Evolutionary conservation across 495 filamentous ascomycete species (phyloP).

Genomic region (Staphylotrichum longicolle): DNA sequence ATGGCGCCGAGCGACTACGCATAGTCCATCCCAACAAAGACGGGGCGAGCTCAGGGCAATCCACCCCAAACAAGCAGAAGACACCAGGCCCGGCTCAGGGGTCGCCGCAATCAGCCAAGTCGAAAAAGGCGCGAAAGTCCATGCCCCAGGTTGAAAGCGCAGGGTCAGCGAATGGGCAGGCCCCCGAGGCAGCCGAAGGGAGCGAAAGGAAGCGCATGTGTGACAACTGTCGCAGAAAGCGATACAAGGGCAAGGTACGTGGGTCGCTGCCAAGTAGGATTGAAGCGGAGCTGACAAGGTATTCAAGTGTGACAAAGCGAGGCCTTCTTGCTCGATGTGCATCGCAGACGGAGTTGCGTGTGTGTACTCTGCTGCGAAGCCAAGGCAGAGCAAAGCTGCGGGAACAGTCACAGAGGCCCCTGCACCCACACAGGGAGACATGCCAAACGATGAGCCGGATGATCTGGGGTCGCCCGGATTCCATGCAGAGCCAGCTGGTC

Average conservation of each 20-base stretch:
- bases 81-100: conserved; percentile 11
- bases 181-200: conserved; percentile 20
- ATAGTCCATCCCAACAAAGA: conserved; percentile 46
- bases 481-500: conserved; percentile 8
- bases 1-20: conserved; percentile 46
- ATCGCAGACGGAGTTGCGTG: conserved; percentile 30
- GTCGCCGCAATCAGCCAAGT: conserved; percentile 17
- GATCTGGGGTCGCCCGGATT: conserved; percentile 33
- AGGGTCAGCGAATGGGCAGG: conserved; percentile 21
- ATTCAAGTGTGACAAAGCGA: conserved; percentile 38
- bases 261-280: background rate
- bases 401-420: conserved; percentile 11
- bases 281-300: conserved; percentile 11
- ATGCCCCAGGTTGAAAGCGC: conserved; percentile 28
- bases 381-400: conserved; percentile 15
- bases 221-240: conserved; percentile 35
- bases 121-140: conserved; percentile 30
- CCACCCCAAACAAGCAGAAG: conserved; percentile 23
- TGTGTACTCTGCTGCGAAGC: conserved; percentile 36
- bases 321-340: conserved; percentile 42
- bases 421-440: conserved; percentile 12
- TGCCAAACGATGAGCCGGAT: conserved; percentile 31
- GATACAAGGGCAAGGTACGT: conserved; percentile 25
- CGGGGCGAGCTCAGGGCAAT: conserved; percentile 23
- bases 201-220: conserved; percentile 39